Conservation (phyloP, 257 asterid genomes). For the Apocynum venetum region DNA sequence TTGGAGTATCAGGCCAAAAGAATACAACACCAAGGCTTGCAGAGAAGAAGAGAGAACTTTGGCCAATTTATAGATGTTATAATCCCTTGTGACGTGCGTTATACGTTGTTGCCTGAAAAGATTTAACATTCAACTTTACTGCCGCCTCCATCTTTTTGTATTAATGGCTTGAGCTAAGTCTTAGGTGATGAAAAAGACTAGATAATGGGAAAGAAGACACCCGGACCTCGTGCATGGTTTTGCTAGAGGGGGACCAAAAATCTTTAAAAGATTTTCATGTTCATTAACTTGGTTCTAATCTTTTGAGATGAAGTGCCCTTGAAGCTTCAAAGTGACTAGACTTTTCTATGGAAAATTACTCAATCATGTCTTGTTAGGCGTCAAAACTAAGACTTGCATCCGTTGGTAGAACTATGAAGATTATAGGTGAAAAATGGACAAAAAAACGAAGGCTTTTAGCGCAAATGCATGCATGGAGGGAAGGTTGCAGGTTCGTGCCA, state of each 20-base stretch:
- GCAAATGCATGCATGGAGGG: too few relatives aligned
- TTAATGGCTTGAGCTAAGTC: constrained; percentile 21
- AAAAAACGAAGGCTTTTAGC: too few relatives aligned
- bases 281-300: not conserved
- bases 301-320: not conserved
- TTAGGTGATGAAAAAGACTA: constrained; percentile 2
- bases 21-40: constrained; percentile 12
- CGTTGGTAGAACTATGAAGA: not conserved
- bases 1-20: not conserved
- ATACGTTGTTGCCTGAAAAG: constrained; percentile 25
- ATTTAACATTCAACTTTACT: constrained; percentile 10
- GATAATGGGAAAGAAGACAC: not conserved
- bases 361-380: not conserved
- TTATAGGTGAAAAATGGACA: too few relatives aligned
- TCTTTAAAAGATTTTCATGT: constrained; percentile 11
- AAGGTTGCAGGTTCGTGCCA: too few relatives aligned
- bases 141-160: constrained; percentile 24
- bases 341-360: not conserved
- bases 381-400: not conserved
- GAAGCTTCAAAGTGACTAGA: not conserved
- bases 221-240: not conserved
- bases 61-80: constrained; percentile 24
- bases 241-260: constrained; percentile 12
- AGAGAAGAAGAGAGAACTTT: constrained; percentile 1
- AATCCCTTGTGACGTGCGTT: constrained; percentile 24